Evolutionary conservation across 306 rosid species (phyloP).

Genomic region (Urtica urens): DNA sequence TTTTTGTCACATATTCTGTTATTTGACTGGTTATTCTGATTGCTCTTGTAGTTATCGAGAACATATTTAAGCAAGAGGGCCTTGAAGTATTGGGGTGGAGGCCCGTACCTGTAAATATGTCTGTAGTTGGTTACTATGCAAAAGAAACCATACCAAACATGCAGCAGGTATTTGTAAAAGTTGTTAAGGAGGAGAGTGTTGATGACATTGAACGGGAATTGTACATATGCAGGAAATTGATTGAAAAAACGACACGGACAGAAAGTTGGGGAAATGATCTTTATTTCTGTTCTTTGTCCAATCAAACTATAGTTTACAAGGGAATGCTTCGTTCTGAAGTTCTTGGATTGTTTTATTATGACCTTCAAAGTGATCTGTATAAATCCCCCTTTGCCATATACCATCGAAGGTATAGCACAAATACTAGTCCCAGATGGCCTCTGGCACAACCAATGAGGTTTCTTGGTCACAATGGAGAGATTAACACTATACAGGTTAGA

Average conservation of each 20-base stretch:
- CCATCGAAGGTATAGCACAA: conserved; percentile 97
- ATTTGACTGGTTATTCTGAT: conserved; percentile 28
- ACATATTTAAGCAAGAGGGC: conserved; percentile 85
- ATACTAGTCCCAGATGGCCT: conserved; percentile 99
- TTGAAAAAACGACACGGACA: conserved; percentile 72
- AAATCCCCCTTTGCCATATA: conserved; percentile 88
- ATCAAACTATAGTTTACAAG: conserved; percentile 92
- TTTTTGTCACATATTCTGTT: conserved; percentile 9
- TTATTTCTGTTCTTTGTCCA: conserved; percentile 96
- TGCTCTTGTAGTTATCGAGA: conserved; percentile 62
- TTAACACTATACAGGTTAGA: conserved; percentile 95
- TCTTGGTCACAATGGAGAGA: conserved; percentile 98
- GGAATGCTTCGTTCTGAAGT: conserved; percentile 99
- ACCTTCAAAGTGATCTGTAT: conserved; percentile 82
- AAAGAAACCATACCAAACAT: conserved; percentile 89
- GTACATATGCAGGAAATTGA: conserved; percentile 89
- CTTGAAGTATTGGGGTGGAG: conserved; percentile 99
- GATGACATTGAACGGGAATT: conserved; percentile 93
- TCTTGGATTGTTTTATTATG: conserved; percentile 82
- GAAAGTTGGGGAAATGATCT: conserved; percentile 94
- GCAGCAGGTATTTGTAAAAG: conserved; percentile 88
- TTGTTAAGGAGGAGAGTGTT: conserved; percentile 79
- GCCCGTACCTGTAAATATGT: conserved; percentile 84
- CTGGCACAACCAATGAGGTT: conserved; percentile 99
- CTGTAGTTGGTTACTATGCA: conserved; percentile 86